phyloP scores from a whole-genome alignment of 2,329 filamentous ascomycete genomes.

The Taxawa tesnikishii region DNA sequence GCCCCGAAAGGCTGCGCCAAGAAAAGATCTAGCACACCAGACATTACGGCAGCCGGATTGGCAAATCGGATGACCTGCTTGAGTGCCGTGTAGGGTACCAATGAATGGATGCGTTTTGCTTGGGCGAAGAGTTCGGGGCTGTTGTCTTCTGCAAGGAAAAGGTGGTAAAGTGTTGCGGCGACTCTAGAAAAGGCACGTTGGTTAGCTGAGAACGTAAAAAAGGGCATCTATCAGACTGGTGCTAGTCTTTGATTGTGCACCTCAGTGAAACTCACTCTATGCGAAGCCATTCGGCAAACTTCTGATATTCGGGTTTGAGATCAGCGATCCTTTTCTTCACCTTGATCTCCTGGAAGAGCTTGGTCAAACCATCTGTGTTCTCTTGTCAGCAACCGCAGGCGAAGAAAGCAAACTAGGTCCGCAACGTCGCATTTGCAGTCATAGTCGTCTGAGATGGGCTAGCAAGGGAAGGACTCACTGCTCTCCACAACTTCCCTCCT shows the following conservation, averaged over 20 bases:
- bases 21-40: slow-evolving; percentile 87
- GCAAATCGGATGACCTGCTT: slow-evolving; percentile 97
- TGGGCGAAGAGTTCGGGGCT: slow-evolving; percentile 93
- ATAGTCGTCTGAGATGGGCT: no score
- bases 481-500: slow-evolving; percentile 54
- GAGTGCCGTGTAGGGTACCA: slow-evolving; percentile 83
- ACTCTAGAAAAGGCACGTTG: slow-evolving; percentile 43
- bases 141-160: slow-evolving; percentile 96
- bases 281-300: slow-evolving; percentile 94
- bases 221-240: slow-evolving; percentile 4
- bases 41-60: slow-evolving; percentile 95
- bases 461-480: slow-evolving; percentile 41
- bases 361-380: slow-evolving; percentile 73
- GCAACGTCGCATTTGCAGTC: no score
- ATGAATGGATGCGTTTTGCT: slow-evolving; percentile 82
- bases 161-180: slow-evolving; percentile 88
- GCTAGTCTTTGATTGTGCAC: neutral
- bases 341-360: slow-evolving; percentile 84
- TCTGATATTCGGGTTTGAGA: slow-evolving; percentile 88
- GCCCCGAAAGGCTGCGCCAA: slow-evolving; percentile 88
- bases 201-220: no score
- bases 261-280: slow-evolving; percentile 51
- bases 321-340: slow-evolving; percentile 79
- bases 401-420: no score
- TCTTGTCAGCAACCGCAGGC: slow-evolving; percentile 24